Evolutionary conservation across 2,329 filamentous ascomycete species (phyloP).

Genomic region (Aureobasidium lini): DNA sequence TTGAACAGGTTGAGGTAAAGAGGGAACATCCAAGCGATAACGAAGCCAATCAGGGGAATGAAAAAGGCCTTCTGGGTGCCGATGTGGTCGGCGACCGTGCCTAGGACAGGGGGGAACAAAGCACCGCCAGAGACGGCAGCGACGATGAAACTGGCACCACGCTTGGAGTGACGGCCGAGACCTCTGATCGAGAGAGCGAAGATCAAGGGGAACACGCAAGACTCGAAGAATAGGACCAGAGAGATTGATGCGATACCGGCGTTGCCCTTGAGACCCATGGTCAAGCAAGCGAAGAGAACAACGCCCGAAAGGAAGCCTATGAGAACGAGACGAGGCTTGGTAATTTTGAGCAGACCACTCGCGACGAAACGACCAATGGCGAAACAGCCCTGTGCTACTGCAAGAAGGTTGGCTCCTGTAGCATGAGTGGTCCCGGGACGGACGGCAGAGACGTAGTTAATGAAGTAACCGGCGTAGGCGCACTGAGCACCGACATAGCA

Average conservation of each 20-base stretch:
- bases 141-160: conserved; percentile 66
- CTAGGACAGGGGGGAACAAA: conserved; percentile 63
- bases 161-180: conserved; percentile 68
- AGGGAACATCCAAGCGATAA: conserved; percentile 40
- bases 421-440: conserved; percentile 47
- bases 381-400: conserved; percentile 59
- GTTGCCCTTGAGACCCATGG: conserved; percentile 7
- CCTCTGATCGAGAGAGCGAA: conserved; percentile 72
- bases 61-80: conserved; percentile 57
- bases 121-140: conserved; percentile 67
- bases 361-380: conserved; percentile 65
- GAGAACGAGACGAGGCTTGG: conserved; percentile 63
- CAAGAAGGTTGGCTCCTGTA: conserved; percentile 59
- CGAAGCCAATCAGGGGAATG: conserved; percentile 51
- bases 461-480: conserved; percentile 40
- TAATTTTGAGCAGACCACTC: conserved; percentile 56
- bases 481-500: conserved; percentile 72
- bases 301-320: conserved; percentile 58
- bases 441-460: conserved; percentile 54
- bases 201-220: conserved; percentile 74
- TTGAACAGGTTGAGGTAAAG: conserved; percentile 53
- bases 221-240: conserved; percentile 72
- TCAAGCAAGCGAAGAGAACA: conserved; percentile 12
- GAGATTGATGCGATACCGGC: conserved; percentile 33
- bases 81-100: conserved; percentile 57